Conservation (phyloP, 176 grass and related monocot species). For the Urochloa ruziziensis region DNA sequence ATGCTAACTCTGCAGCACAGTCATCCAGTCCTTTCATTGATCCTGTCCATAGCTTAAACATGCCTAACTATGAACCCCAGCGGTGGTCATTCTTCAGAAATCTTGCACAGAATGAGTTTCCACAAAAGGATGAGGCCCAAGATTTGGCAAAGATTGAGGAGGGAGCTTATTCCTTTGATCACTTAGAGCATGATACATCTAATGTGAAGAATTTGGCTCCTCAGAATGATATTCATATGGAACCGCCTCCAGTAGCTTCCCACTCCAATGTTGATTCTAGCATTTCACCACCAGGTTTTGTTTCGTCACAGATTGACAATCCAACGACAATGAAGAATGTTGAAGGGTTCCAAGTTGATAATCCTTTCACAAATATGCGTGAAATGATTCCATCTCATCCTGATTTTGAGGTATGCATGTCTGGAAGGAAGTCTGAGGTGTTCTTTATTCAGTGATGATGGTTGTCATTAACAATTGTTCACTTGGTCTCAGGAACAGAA, state of each 20-base stretch:
- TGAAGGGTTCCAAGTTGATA: slow-evolving; percentile 81
- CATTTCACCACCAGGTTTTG: slow-evolving; percentile 40
- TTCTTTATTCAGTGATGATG: background rate
- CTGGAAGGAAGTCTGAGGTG: background rate
- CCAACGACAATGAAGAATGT: slow-evolving; percentile 32
- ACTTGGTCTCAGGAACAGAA: slow-evolving; percentile 60
- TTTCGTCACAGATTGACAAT: slow-evolving; percentile 46
- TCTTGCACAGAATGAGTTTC: slow-evolving; percentile 75
- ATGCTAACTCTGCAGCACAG: slow-evolving; percentile 64
- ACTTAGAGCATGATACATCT: slow-evolving; percentile 37
- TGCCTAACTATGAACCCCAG: slow-evolving; percentile 81
- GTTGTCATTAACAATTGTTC: slow-evolving; percentile 8
- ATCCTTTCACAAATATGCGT: slow-evolving; percentile 66
- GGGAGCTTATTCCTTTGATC: slow-evolving; percentile 39
- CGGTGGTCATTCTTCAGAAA: slow-evolving; percentile 98
- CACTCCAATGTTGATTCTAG: slow-evolving; percentile 34
- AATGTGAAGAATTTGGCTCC: slow-evolving; percentile 39
- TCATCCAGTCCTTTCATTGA: slow-evolving; percentile 75
- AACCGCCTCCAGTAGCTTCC: slow-evolving; percentile 48
- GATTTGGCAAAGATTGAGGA: slow-evolving; percentile 61
- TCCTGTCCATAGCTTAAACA: slow-evolving; percentile 75
- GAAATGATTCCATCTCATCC: slow-evolving; percentile 68
- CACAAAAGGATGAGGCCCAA: slow-evolving; percentile 62
- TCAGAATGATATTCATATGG: slow-evolving; percentile 49
- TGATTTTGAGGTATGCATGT: slow-evolving; percentile 71